These are phyloP conservation scores for Ceratobasidium sp. DNA, from an alignment of 1,284 basidiomycete genomes.

Conservation along the genomic window DNA sequence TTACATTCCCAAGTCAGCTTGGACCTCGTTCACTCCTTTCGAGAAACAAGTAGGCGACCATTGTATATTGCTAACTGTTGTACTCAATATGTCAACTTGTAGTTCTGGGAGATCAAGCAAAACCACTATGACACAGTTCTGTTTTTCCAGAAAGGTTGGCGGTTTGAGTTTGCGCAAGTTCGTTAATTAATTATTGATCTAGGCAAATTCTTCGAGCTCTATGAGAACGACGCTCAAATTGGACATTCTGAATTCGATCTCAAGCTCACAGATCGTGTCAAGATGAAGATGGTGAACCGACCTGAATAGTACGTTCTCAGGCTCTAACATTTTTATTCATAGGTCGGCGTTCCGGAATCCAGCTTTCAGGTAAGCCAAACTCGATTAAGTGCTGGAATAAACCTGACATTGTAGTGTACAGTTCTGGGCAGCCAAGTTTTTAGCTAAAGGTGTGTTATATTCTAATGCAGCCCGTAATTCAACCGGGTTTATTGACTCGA, in stretches of 20 bases:
- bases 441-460: constrained; percentile 71
- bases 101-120: constrained; percentile 99
- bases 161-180: constrained; percentile 51
- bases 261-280: constrained; percentile 70
- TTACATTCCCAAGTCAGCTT: constrained; percentile 80
- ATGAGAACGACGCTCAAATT: constrained; percentile 92
- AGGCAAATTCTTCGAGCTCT: constrained; percentile 82
- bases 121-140: constrained; percentile 92
- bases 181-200: constrained; percentile 26
- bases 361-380: constrained; percentile 74
- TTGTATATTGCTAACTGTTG: background rate
- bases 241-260: constrained; percentile 94
- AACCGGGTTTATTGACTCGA: constrained; percentile 53
- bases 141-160: constrained; percentile 96
- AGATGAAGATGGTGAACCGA: constrained; percentile 92
- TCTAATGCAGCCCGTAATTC: constrained; percentile 33
- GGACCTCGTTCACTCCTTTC: constrained; percentile 92
- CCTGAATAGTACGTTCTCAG: background rate
- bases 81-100: constrained; percentile 37
- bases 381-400: background rate
- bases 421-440: constrained; percentile 62
- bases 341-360: constrained; percentile 96
- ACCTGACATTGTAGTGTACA: background rate
- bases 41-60: constrained; percentile 79
- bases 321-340: background rate